Evolutionary conservation across 148 eudicot species (phyloP).

Genomic region (Selenicereus undatus): DNA sequence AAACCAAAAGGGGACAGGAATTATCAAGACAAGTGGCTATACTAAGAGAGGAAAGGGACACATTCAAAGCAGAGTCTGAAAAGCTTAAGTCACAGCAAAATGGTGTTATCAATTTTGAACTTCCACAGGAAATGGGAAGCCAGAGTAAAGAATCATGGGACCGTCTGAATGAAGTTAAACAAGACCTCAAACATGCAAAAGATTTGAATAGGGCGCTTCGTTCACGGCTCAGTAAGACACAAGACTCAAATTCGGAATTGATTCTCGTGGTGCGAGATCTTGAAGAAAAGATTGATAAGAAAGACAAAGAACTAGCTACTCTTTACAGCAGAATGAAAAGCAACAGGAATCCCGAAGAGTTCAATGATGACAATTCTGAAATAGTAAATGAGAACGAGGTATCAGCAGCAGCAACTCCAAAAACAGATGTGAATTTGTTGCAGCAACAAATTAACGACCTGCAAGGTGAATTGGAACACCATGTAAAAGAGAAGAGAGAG

Average conservation of each 20-base stretch:
- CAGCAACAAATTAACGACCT: conserved; percentile 45
- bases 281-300: conserved; percentile 53
- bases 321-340: conserved; percentile 39
- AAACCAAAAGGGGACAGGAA: conserved; percentile 66
- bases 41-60: conserved; percentile 63
- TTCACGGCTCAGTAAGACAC: conserved; percentile 61
- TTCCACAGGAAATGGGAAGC: conserved; percentile 27
- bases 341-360: conserved; percentile 28
- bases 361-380: conserved; percentile 21
- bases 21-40: conserved; percentile 45
- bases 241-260: conserved; percentile 86
- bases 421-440: conserved; percentile 31
- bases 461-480: conserved; percentile 50
- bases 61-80: conserved; percentile 52
- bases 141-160: conserved; percentile 31
- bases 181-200: conserved; percentile 51
- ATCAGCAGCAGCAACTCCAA: conserved; percentile 9
- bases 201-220: conserved; percentile 44
- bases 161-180: conserved; percentile 38
- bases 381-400: conserved; percentile 8
- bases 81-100: conserved; percentile 31
- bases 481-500: conserved; percentile 46
- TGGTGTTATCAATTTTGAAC: conserved; percentile 23
- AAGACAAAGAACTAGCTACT: conserved; percentile 44
- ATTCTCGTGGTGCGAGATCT: conserved; percentile 69